A percentile compares a stretch with the other conserved stretches of the same genome.
Evolutionary conservation across 1,284 basidiomycete genomes (phyloP).

Genomic region (Hypsizygus ulmarius): DNA sequence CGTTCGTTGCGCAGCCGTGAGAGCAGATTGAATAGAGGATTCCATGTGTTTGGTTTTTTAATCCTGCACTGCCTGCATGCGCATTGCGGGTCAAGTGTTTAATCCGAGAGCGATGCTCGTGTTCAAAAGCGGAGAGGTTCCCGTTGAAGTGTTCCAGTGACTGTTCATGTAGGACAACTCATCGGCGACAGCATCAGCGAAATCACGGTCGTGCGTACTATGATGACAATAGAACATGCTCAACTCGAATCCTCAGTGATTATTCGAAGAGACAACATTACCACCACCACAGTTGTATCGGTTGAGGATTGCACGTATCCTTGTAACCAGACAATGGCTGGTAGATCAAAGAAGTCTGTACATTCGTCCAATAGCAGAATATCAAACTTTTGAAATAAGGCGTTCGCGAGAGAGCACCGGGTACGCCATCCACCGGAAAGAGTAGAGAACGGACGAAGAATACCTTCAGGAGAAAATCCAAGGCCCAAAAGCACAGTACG

Average conservation of each 20-base stretch:
- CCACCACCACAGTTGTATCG: conserved; percentile 55
- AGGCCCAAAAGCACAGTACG: conserved; percentile 58
- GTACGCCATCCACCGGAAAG: conserved; percentile 75
- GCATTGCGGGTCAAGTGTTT: conserved; percentile 45
- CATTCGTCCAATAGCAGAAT: conserved; percentile 57
- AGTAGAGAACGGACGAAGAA: conserved; percentile 43
- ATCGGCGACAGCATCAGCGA: conserved; percentile 64
- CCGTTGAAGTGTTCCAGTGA: conserved; percentile 62
- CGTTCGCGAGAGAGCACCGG: conserved; percentile 71
- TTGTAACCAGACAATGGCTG: conserved; percentile 70
- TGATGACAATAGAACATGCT: neutral
- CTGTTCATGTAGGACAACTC: conserved; percentile 62
- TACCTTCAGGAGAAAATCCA: conserved; percentile 56
- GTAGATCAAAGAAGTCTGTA: conserved; percentile 39
- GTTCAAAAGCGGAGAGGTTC: conserved; percentile 57
- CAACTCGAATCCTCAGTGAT: neutral
- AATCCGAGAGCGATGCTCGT: conserved; percentile 47
- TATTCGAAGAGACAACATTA: conserved; percentile 36
- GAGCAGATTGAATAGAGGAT: conserved; percentile 41
- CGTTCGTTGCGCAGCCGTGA: conserved; percentile 50
- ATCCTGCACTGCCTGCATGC: conserved; percentile 48
- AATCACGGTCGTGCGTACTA: conserved; percentile 67
- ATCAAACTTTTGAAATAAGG: conserved; percentile 74
- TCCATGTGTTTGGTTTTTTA: conserved; percentile 41
- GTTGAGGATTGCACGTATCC: conserved; percentile 47